Conservation (phyloP, 2,329 filamentous ascomycete genomes). For the Verticillium longisporum region DNA sequence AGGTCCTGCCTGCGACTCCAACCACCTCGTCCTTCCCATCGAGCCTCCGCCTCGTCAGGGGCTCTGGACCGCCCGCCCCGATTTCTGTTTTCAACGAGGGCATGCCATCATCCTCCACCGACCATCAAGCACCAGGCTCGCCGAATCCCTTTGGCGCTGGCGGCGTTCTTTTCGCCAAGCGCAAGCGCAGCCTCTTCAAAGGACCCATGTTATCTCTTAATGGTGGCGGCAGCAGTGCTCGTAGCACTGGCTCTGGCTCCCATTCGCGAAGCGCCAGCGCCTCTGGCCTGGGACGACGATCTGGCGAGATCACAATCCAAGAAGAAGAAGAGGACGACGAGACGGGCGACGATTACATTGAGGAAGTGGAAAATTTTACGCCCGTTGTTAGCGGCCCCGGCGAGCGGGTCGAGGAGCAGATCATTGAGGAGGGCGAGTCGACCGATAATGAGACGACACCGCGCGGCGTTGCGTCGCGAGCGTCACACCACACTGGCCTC, state of each 20-base stretch:
- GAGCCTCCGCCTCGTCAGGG: constrained; percentile 77
- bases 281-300: constrained; percentile 56
- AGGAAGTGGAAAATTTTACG: constrained; percentile 54
- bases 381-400: constrained; percentile 39
- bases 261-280: constrained; percentile 56
- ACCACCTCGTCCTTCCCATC: constrained; percentile 69
- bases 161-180: constrained; percentile 66
- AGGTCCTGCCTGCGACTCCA: constrained; percentile 89
- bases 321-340: constrained; percentile 50
- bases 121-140: constrained; percentile 38
- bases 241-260: constrained; percentile 30
- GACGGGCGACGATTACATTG: constrained; percentile 40
- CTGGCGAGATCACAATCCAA: constrained; percentile 68
- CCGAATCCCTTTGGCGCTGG: constrained; percentile 55
- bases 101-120: constrained; percentile 31
- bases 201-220: constrained; percentile 62
- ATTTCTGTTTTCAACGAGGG: constrained; percentile 52
- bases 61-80: constrained; percentile 41
- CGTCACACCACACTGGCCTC: constrained; percentile 1
- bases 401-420: constrained; percentile 38
- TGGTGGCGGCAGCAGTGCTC: constrained; percentile 21
- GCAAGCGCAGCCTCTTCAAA: constrained; percentile 77
- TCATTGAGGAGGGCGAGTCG: constrained; percentile 19
- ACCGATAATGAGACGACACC: not conserved
- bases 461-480: not conserved